These are phyloP conservation scores for Paraphoma sp. DNA, from an alignment of 2,329 filamentous ascomycete species.

Conservation along the genomic window DNA sequence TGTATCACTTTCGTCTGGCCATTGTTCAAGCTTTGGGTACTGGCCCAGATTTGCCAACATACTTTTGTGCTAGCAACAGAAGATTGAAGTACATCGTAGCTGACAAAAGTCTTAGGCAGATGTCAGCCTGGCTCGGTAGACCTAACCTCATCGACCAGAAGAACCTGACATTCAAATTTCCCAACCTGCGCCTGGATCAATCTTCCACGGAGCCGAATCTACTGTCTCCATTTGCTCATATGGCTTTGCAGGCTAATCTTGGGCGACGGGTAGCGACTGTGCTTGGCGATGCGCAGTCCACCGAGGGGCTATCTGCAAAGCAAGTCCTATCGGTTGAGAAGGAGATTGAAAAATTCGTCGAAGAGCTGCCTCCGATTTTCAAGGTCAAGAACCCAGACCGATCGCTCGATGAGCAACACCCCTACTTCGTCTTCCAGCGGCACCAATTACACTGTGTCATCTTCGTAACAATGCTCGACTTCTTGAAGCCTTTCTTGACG, in stretches of 20 bases:
- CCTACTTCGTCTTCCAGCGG: slow-evolving; percentile 57
- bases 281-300: slow-evolving; percentile 25
- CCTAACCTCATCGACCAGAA: slow-evolving; percentile 54
- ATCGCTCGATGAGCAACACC: slow-evolving; percentile 49
- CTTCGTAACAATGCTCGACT: slow-evolving; percentile 55
- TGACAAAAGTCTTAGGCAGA: slow-evolving; percentile 37
- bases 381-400: slow-evolving; percentile 51
- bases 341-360: slow-evolving; percentile 53
- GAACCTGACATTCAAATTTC: slow-evolving; percentile 49
- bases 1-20: too few species aligned
- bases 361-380: slow-evolving; percentile 53
- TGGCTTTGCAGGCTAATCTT: slow-evolving; percentile 51
- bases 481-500: slow-evolving; percentile 56
- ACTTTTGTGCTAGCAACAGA: not conserved
- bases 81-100: not conserved
- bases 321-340: slow-evolving; percentile 37
- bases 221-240: slow-evolving; percentile 54
- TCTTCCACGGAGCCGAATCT: slow-evolving; percentile 42
- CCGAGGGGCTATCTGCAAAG: slow-evolving; percentile 22
- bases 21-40: not conserved
- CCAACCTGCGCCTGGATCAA: slow-evolving; percentile 49
- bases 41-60: not conserved
- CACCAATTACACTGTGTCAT: slow-evolving; percentile 54
- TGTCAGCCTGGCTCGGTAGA: slow-evolving; percentile 53
- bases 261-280: slow-evolving; percentile 36